Base-by-base conservation (phyloP, 1,284 basidiomycete genomes). In the Trichosporon coremiiforme region DNA sequence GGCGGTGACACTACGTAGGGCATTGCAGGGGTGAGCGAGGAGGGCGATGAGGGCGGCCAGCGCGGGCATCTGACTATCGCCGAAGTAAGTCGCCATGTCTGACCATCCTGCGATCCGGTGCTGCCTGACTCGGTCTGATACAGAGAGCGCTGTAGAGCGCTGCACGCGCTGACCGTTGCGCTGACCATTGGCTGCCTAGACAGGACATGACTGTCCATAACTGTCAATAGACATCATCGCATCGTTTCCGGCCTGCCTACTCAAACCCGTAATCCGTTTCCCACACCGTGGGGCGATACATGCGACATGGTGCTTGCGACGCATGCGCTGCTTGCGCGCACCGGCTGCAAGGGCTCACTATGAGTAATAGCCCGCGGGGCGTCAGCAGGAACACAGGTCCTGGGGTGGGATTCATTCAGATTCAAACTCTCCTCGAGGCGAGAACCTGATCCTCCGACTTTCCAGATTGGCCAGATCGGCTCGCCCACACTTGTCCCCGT, bases 381-480 rank as follows among this genome's bases (percentile, higher is more conserved):
- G 15, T 45, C 20, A 53, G 50, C 50, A 22, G 50, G 50, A 53
- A 20, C n/a, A 53, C 50, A 53, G 50, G 50, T 53, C 6, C 50
- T 53, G 50, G 50, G 50, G 50, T 25, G 6, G 25, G 20, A 22
- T 53, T 20, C 50, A 53, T 53, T 53, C 50, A 53, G 22, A 53
- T 10, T 22, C 22, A 53, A 60, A 33, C 29, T n/a, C 17, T 33
- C n/a, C 9, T 62, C 57, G 22, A 15, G 57, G 29, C 33, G 57
- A 35, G 17, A 25, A 53, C 50, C 50, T 25, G 50, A 22, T 17
- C 50, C 20, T 53, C 50, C 50, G 50, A 53, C 50, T 12, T 53
- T 53, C 50, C 50, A 53, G 50, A 53, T 53, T 53, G 57, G 29
- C 29, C 31, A 62, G 57, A 35, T 35, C n/a, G 57, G 12, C 57